Evolutionary conservation across 2,329 filamentous ascomycete genomes (phyloP).

Genomic region (Metarhizium robertsii): DNA sequence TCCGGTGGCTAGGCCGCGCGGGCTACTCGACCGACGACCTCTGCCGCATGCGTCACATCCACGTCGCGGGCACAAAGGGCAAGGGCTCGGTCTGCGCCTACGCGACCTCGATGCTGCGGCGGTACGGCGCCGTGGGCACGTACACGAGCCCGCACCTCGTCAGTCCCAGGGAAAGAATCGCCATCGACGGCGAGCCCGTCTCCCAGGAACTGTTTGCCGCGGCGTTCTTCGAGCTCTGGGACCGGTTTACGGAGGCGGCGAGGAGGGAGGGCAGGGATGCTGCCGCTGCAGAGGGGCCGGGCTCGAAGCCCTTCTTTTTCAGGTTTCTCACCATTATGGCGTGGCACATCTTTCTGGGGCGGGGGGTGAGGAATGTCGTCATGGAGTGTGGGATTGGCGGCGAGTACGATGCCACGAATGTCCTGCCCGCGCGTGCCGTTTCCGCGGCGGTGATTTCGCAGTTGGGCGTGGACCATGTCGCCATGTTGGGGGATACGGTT

Average conservation of each 20-base stretch:
- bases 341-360: constrained; percentile 68
- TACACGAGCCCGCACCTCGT: constrained; percentile 83
- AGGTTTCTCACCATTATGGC: constrained; percentile 84
- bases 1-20: constrained; percentile 64
- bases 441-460: constrained; percentile 67
- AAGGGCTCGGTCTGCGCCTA: constrained; percentile 87
- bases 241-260: constrained; percentile 38
- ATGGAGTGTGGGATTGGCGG: constrained; percentile 93
- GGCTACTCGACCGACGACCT: constrained; percentile 54
- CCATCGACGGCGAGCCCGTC: constrained; percentile 65
- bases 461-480: constrained; percentile 77
- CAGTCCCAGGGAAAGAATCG: constrained; percentile 75
- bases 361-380: constrained; percentile 69
- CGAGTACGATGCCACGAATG: constrained; percentile 87
- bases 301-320: constrained; percentile 81
- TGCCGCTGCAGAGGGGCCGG: constrained; percentile 42
- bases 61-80: constrained; percentile 89
- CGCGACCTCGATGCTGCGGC: constrained; percentile 65
- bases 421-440: constrained; percentile 55
- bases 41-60: constrained; percentile 46
- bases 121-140: constrained; percentile 50
- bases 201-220: constrained; percentile 58
- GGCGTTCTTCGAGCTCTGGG: constrained; percentile 83
- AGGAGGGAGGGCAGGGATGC: constrained; percentile 19
- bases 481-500: constrained; percentile 69